Conservation (phyloP, 2,329 filamentous ascomycete species). For the Aaosphaeria arxii region DNA sequence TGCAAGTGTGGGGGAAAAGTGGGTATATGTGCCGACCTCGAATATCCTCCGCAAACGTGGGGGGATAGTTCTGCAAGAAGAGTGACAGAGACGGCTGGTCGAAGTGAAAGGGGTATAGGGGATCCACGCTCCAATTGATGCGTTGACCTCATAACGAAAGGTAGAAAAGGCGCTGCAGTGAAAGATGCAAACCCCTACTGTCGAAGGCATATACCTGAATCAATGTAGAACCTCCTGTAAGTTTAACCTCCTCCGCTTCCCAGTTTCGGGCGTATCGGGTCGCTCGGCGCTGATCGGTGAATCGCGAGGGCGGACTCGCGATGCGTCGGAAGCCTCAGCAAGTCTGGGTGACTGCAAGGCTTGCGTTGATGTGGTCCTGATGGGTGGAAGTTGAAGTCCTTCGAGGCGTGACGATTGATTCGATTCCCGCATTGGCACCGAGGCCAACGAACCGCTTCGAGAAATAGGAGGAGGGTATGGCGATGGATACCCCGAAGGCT, state of each 20-base stretch:
- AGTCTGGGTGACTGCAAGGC: conserved; percentile 28
- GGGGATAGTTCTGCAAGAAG: too few species aligned
- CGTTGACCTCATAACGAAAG: too few species aligned
- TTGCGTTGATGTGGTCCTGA: conserved; percentile 30
- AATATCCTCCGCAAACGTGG: too few species aligned
- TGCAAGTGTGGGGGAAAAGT: too few species aligned
- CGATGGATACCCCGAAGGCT: conserved; percentile 24
- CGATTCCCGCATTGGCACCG: conserved; percentile 8
- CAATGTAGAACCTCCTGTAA: conserved; percentile 30
- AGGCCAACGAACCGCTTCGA: conserved; percentile 22
- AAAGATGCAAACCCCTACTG: too few species aligned
- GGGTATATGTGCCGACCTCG: too few species aligned
- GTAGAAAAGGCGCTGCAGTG: too few species aligned
- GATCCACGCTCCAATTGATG: too few species aligned
- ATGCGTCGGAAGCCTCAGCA: conserved; percentile 18
- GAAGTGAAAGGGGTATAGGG: too few species aligned
- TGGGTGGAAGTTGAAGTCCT: conserved; percentile 34
- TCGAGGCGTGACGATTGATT: conserved; percentile 22
- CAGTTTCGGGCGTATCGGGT: conserved; percentile 29
- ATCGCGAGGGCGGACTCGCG: conserved; percentile 21
- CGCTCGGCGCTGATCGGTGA: conserved; percentile 24
- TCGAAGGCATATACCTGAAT: too few species aligned
- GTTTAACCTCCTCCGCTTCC: conserved; percentile 34
- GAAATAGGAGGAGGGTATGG: conserved; percentile 21
- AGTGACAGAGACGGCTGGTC: too few species aligned